phyloP scores from a whole-genome alignment of 257 asterid species.

The Lithospermum erythrorhizon region DNA sequence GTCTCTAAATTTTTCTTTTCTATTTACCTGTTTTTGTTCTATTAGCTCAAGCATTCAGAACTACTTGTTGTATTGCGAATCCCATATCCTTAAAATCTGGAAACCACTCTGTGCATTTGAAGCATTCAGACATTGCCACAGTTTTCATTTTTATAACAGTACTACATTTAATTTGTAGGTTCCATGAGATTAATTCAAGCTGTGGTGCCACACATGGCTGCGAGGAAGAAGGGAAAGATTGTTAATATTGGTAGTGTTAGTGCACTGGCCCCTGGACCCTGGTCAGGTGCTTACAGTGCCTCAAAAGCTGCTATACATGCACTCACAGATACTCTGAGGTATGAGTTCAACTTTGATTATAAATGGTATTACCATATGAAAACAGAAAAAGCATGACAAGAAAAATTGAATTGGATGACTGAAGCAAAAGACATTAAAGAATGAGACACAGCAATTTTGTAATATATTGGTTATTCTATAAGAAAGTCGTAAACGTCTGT shows the following conservation, averaged over 20 bases:
- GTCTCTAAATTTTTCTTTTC: no score
- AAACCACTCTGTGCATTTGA: neutral
- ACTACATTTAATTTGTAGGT: constrained; percentile 28
- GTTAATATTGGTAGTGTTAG: constrained; percentile 81
- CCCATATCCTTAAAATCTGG: neutral
- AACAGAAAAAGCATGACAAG: no score
- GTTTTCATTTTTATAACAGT: neutral
- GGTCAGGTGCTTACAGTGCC: constrained; percentile 79
- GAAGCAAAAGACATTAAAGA: neutral
- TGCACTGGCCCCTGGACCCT: constrained; percentile 64
- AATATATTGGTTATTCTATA: neutral
- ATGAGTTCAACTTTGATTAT: neutral
- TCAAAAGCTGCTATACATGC: constrained; percentile 91
- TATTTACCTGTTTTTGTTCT: no score
- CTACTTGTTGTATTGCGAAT: no score
- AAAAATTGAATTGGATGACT: no score
- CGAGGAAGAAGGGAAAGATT: constrained; percentile 78
- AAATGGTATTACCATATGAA: neutral
- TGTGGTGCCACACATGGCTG: constrained; percentile 88
- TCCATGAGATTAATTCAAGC: constrained; percentile 76
- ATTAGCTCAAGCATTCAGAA: no score
- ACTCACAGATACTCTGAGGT: constrained; percentile 71
- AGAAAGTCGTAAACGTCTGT: neutral
- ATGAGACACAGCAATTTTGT: neutral
- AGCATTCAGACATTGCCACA: neutral